Percentiles rank a stretch among this genome's conserved stretches.
These are phyloP conservation scores for Pseudogymnoascus verrucosus DNA, from an alignment of 2,329 filamentous ascomycete genomes.

Conservation along the genomic window DNA sequence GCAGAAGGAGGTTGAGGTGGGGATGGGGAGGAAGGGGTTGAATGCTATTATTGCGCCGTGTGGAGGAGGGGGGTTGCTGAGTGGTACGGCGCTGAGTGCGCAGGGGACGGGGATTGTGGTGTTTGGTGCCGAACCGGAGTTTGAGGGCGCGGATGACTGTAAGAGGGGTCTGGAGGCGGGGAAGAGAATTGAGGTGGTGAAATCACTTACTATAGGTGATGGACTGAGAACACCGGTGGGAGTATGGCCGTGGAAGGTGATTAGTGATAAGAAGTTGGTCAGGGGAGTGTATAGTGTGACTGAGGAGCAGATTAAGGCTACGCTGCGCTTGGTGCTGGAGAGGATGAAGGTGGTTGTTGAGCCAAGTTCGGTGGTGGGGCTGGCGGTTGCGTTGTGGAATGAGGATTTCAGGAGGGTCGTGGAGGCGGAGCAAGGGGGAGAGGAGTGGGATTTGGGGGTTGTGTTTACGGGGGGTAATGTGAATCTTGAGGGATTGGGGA, in stretches of 20 bases:
- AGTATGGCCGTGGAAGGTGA: conserved; percentile 64
- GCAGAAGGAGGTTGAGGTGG: conserved; percentile 9
- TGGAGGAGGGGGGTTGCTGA: conserved; percentile 82
- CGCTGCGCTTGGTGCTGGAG: conserved; percentile 74
- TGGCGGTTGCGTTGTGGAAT: conserved; percentile 77
- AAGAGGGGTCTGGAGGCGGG: conserved; percentile 60
- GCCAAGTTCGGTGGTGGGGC: conserved; percentile 74
- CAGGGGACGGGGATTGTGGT: conserved; percentile 64
- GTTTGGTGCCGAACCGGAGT: conserved; percentile 80
- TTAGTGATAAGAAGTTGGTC: conserved; percentile 65
- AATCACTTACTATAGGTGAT: conserved; percentile 77
- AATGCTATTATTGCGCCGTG: conserved; percentile 74
- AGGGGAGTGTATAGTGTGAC: conserved; percentile 62
- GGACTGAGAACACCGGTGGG: conserved; percentile 81
- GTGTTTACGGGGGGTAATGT: conserved; percentile 56
- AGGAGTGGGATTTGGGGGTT: conserved; percentile 64
- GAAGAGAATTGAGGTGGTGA: conserved; percentile 57
- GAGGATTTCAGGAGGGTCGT: conserved; percentile 71
- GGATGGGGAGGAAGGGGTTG: conserved; percentile 31
- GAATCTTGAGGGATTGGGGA: conserved; percentile 44
- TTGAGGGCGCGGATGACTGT: conserved; percentile 78
- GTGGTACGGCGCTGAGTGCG: conserved; percentile 71
- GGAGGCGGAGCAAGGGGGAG: conserved; percentile 59
- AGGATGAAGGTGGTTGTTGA: conserved; percentile 86
- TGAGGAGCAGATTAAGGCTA: conserved; percentile 72